Base-by-base conservation (phyloP, 2,329 filamentous ascomycete genomes). In the Neonectria punicea region DNA sequence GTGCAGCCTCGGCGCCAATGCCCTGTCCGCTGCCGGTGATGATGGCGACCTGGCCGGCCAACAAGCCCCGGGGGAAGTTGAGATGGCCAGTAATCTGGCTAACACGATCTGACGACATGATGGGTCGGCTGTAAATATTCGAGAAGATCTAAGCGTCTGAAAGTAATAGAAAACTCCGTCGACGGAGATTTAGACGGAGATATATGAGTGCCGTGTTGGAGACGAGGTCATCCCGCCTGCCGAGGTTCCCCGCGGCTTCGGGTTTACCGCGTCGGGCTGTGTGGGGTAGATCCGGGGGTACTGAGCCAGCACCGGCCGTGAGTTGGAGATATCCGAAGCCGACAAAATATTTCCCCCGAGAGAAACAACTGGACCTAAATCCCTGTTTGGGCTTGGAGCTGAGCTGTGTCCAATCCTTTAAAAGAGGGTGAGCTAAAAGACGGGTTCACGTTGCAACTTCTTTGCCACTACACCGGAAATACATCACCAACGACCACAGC, bases 21-120 rank as follows among this genome's bases (percentile, higher is more conserved):
- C 94, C 94, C 78, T 97, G 93, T 9, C 92, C 93, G 18, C 90
- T 89, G 49, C 93, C 93, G 2, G 94, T 97, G 77, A 97, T 91
- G 78, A 97, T 97, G 74, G 93, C 93, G 16, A 92, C 89, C 78
- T 97, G 93, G 57, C 91, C 92, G 32, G 87, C 87, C 59, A 97
- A 87, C 78, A 97, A 84, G 63, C 93, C 93, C 75, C 88, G 86
- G 41, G 93, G 93, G 81, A 90, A 95, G 82, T 93, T 94, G 73
- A 97, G 87, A 79, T 97, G 93, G 67, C 86, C 86, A 41, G 90
- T 87, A 72, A 97, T 88, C 80, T 96, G 93, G 44, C 86, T 83
- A 54, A 92, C 82, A 68, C 92, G 89, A 74, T 87, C 84, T 11
- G 72, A 71, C 43, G 88, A 76, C 83, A 85, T 86, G 65, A 18